Percentiles rank a stretch among this genome's conserved stretches.
These are phyloP conservation scores for Glaciozyma antarctica DNA, from an alignment of 768 basidiomycete genomes.

Conservation along the genomic window DNA sequence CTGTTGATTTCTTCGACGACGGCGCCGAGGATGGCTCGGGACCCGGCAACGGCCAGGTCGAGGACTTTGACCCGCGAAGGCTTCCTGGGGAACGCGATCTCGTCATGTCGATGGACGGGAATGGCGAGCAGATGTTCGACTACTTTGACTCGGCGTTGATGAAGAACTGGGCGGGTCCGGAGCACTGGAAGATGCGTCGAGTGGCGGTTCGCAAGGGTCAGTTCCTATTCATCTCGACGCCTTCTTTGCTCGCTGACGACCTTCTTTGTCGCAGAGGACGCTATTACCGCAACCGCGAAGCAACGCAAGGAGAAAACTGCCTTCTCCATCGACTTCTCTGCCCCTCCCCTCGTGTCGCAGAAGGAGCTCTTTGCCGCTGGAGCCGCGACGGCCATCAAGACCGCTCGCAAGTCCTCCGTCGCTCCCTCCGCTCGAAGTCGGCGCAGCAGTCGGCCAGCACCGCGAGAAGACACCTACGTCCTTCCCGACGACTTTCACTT, in stretches of 20 bases:
- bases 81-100: too few relatives aligned
- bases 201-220: slow-evolving; percentile 9
- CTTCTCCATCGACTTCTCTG: slow-evolving; percentile 69
- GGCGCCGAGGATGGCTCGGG: too few relatives aligned
- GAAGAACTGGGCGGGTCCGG: slow-evolving; percentile 97
- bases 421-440: slow-evolving; percentile 40
- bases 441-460: slow-evolving; percentile 45
- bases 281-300: slow-evolving; percentile 5
- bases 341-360: slow-evolving; percentile 51
- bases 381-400: slow-evolving; percentile 55
- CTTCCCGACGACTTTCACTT: slow-evolving; percentile 98
- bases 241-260: not conserved
- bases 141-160: slow-evolving; percentile 72
- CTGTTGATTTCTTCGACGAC: too few relatives aligned
- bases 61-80: too few relatives aligned
- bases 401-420: slow-evolving; percentile 50
- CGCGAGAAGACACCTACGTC: slow-evolving; percentile 60
- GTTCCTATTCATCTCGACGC: not conserved
- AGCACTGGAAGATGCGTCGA: slow-evolving; percentile 85
- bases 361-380: slow-evolving; percentile 72
- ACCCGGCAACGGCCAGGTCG: too few relatives aligned
- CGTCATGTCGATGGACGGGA: not conserved
- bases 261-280: slow-evolving; percentile 1
- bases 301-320: slow-evolving; percentile 53
- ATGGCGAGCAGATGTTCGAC: slow-evolving; percentile 57